These are phyloP conservation scores for Pyrrhoderma lamaoense DNA, from an alignment of 1,284 basidiomycete genomes.

Conservation along the genomic window DNA sequence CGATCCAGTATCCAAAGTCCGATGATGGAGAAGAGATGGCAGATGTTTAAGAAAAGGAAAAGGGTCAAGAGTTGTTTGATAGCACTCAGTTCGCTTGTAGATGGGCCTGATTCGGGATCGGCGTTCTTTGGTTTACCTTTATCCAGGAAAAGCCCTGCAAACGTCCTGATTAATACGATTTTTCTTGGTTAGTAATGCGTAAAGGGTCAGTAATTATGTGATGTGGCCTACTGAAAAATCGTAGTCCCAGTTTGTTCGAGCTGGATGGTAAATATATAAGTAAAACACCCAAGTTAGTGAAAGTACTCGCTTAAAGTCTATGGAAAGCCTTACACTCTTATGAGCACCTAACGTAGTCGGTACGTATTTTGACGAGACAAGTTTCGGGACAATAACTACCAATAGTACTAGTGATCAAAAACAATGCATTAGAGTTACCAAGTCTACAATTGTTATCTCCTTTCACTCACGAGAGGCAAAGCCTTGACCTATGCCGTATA, in stretches of 20 bases:
- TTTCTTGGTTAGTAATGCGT: too few species aligned
- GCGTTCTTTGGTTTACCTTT: conserved; percentile 15
- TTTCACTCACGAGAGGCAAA: conserved; percentile 55
- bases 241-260: conserved; percentile 68
- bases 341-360: conserved; percentile 75
- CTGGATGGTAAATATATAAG: conserved; percentile 28
- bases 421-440: background rate
- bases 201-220: background rate
- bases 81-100: conserved; percentile 24
- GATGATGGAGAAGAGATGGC: conserved; percentile 51
- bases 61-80: conserved; percentile 50
- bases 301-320: background rate
- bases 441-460: too few species aligned
- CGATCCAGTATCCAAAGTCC: conserved; percentile 41
- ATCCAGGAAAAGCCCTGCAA: conserved; percentile 15
- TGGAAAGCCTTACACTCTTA: conserved; percentile 51
- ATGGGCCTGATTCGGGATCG: conserved; percentile 12
- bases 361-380: conserved; percentile 65
- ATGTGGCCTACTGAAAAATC: conserved; percentile 41
- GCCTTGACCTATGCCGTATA: conserved; percentile 65
- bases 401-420: conserved; percentile 46
- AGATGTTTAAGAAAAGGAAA: conserved; percentile 59
- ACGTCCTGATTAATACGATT: conserved; percentile 44
- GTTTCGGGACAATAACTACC: conserved; percentile 66
- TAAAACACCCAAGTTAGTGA: too few species aligned